Base-by-base conservation (phyloP, 2,329 filamentous ascomycete species). In the Sclerotinia minor region DNA sequence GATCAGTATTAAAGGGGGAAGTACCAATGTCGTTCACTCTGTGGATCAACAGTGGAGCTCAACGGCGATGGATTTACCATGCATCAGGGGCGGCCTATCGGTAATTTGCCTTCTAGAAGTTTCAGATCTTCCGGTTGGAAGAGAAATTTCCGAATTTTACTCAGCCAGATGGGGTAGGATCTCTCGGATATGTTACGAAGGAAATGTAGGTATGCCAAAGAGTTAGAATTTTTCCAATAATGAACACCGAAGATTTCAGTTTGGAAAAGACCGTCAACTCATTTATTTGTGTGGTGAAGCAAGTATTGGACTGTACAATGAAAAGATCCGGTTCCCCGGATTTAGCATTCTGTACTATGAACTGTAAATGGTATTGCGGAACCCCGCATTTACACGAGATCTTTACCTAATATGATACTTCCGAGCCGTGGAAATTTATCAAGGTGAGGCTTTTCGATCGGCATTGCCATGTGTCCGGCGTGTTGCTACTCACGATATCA, bases 21-120 rank as follows among this genome's bases (percentile, higher is more conserved):
- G 24, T 44, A 49, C 44, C 29, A 41, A 44, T 64, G 58, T 60
- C 58, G 44, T 60, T 60, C 44, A 24, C 44, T 32, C n/a, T 54
- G 15, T 35, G 29, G 45, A 61, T 50, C 44, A 45, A 50, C 15
- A 38, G 45, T 63, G 59, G 59, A 63, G 29, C 59, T 50, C 45
- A 63, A 49, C 59, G 59, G 59, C 59, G 45, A 57, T 50, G 17
- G 45, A 38, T 50, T 60, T 60, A 49, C 45, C 59, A 63, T 63
- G 59, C 29, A 50, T 63, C 29, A 67, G 55, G 65, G 65, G 55
- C 15, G 24, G 24, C 26, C 38, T 50, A 53, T 53, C 65, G 65
- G 65, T 67, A 67, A 67, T 67, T 67, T 67, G n/a, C 24, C 47
- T 67, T 61, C 45, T 61, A 53, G 47, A 67, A 67, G 45, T 52